These are phyloP conservation scores for Bryum argenteum DNA, from an alignment of 225 moss, liverwort and hornwort genomes.

Conservation along the genomic window DNA sequence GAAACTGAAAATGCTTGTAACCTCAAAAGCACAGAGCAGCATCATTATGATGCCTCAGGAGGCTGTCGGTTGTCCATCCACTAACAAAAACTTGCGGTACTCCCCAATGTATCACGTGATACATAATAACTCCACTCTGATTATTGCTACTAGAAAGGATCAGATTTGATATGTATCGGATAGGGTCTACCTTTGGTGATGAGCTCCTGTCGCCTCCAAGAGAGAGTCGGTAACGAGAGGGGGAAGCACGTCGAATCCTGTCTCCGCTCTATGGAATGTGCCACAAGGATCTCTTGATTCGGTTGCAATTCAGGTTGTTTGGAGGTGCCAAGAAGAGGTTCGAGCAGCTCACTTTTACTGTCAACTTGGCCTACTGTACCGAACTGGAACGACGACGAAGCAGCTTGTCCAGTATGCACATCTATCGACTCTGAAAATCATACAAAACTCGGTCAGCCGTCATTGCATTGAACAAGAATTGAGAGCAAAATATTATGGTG, in stretches of 20 bases:
- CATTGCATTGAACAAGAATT: no score
- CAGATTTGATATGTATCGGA: neutral
- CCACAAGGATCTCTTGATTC: conserved; percentile 19
- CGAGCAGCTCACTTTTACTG: neutral
- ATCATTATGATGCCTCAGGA: neutral
- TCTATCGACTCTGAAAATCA: conserved; percentile 31
- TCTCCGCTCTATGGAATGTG: conserved; percentile 28
- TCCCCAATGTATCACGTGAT: neutral
- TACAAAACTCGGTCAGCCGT: neutral
- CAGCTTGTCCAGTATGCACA: conserved; percentile 25
- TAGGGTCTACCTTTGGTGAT: conserved; percentile 28
- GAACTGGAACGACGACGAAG: conserved; percentile 32
- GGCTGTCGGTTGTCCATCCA: neutral
- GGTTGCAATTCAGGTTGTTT: conserved; percentile 12
- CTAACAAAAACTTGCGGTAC: conserved; percentile 2
- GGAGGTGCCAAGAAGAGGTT: conserved; percentile 29
- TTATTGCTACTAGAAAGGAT: neutral
- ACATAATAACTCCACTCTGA: neutral
- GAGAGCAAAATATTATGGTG: neutral
- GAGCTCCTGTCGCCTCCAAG: conserved; percentile 47
- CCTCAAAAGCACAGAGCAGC: neutral
- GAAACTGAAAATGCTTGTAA: neutral
- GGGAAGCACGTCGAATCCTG: conserved; percentile 51
- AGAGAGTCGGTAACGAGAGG: conserved; percentile 43
- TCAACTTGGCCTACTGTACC: conserved; percentile 21